These are phyloP conservation scores for Fusarium falciforme DNA, from an alignment of 2,329 filamentous ascomycete genomes.

Conservation along the genomic window DNA sequence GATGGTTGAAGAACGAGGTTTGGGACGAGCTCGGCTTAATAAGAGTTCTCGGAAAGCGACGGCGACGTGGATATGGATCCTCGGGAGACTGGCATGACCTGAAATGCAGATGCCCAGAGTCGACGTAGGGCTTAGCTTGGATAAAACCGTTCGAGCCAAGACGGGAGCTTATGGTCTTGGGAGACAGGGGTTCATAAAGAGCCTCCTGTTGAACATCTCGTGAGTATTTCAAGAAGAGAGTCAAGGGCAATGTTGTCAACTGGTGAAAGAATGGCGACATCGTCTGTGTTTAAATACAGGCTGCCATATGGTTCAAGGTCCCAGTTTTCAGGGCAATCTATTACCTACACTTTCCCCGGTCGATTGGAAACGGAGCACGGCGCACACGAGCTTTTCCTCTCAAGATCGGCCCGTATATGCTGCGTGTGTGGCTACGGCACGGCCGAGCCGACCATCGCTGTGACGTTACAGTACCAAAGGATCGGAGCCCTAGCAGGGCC, in stretches of 20 bases:
- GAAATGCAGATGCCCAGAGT: neutral
- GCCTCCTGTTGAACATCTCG: neutral
- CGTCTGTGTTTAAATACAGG: neutral
- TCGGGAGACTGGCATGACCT: neutral
- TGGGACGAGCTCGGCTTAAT: neutral
- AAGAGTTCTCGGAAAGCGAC: neutral
- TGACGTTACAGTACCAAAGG: neutral
- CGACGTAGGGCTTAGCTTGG: neutral
- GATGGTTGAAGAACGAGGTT: neutral
- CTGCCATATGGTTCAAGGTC: neutral
- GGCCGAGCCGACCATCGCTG: slow-evolving; percentile 14
- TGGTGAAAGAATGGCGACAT: slow-evolving; percentile 16
- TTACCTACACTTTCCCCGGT: neutral
- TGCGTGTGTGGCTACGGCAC: slow-evolving; percentile 5
- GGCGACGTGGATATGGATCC: neutral
- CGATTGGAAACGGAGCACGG: neutral
- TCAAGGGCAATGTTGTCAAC: slow-evolving; percentile 18
- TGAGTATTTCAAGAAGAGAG: neutral
- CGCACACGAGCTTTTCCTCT: neutral
- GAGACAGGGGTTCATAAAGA: neutral
- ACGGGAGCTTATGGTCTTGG: neutral
- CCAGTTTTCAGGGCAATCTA: neutral
- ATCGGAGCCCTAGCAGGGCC: neutral
- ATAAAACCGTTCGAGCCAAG: neutral
- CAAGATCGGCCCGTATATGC: neutral